Conservation (phyloP, 768 basidiomycete species). For the Termitomyces sp. region DNA sequence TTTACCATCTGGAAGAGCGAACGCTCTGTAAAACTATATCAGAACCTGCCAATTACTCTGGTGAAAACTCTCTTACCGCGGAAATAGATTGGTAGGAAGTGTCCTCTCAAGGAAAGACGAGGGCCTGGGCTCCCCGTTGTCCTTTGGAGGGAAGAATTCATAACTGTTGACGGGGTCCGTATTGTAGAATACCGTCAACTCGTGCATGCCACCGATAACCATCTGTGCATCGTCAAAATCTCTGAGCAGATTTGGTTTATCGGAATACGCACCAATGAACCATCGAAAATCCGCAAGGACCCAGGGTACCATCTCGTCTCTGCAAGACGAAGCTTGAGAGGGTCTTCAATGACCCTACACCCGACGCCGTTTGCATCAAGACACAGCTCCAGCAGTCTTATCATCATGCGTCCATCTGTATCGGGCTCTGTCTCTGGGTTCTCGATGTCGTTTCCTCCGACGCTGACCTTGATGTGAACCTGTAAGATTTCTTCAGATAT, state of each 20-base stretch:
- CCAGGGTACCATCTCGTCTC: conserved; percentile 40
- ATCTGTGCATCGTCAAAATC: conserved; percentile 23
- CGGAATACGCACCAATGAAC: conserved; percentile 21
- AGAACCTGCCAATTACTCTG: background rate
- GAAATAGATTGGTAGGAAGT: conserved; percentile 19
- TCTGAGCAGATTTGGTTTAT: background rate
- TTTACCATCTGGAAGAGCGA: conserved; percentile 35
- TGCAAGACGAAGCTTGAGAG: conserved; percentile 27
- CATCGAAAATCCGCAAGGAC: conserved; percentile 30
- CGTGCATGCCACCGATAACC: conserved; percentile 18
- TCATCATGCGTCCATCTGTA: conserved; percentile 29
- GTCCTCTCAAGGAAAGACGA: conserved; percentile 5
- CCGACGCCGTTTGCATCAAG: conserved; percentile 20
- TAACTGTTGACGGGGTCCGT: conserved; percentile 56
- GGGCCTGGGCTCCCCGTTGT: conserved; percentile 21
- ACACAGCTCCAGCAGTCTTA: conserved; percentile 38
- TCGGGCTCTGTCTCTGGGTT: conserved; percentile 20
- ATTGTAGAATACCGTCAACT: conserved; percentile 30
- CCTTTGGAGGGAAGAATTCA: conserved; percentile 29
- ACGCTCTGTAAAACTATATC: background rate
- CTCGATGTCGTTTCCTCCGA: conserved; percentile 26
- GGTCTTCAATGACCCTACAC: conserved; percentile 35
- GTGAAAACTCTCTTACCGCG: conserved; percentile 11
- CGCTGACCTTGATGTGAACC: conserved; percentile 25
- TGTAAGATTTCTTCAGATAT: background rate